phyloP scores from a whole-genome alignment of 164 flowering plant genomes.

The Piper longum region DNA sequence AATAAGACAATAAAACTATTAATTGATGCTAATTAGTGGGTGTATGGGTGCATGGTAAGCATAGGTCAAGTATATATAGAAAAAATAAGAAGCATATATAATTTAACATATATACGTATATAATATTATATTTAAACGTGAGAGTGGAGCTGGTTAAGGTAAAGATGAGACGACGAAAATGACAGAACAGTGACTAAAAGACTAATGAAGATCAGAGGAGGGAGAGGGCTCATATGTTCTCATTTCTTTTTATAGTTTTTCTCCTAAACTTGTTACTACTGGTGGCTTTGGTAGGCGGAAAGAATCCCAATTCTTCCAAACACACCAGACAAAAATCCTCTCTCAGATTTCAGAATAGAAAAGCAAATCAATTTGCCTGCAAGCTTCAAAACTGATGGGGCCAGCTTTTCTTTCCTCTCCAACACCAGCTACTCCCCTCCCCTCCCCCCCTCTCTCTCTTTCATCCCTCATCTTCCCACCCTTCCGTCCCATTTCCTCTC shows the following conservation, averaged over 20 bases:
- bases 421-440: background rate
- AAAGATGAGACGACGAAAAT: background rate
- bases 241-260: background rate
- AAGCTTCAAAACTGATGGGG: background rate
- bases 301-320: conserved; percentile 9
- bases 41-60: too few species aligned
- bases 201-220: background rate
- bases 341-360: background rate
- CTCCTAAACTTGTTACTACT: background rate
- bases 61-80: too few species aligned
- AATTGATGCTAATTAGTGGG: background rate
- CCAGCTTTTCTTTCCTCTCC: conserved; percentile 1
- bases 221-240: background rate
- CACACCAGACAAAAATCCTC: conserved; percentile 7
- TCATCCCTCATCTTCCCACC: background rate
- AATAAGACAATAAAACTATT: too few species aligned
- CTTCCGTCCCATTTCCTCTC: too few species aligned
- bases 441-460: background rate
- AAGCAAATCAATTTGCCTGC: conserved; percentile 2
- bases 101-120: too few species aligned
- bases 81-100: too few species aligned
- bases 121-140: too few species aligned
- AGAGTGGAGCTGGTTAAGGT: too few species aligned
- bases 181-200: conserved; percentile 1
- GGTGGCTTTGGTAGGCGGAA: conserved; percentile 11